A percentile compares a stretch with the other conserved stretches of the same genome.
These are phyloP conservation scores for Vitellaria paradoxa DNA, from an alignment of 179 eudicot genomes.

Conservation along the genomic window DNA sequence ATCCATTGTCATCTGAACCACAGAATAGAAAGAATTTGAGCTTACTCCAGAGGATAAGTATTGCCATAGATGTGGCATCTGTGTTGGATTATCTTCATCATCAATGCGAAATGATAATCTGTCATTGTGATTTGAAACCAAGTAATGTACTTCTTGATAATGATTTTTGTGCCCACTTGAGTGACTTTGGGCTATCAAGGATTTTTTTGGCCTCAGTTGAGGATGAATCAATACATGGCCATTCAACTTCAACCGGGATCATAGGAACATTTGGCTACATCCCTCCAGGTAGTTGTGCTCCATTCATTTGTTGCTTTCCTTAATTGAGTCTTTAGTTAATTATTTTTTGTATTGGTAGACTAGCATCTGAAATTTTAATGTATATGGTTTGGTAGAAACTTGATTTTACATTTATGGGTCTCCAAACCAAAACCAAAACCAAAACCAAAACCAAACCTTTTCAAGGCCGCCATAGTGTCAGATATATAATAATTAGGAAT, in stretches of 20 bases:
- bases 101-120: conserved; percentile 7
- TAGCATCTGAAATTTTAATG: no score
- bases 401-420: no score
- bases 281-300: conserved; percentile 7
- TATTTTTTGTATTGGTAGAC: background rate
- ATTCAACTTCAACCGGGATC: conserved; percentile 14
- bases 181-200: no score
- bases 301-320: background rate
- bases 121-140: conserved; percentile 9
- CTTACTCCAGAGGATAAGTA: conserved; percentile 19
- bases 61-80: background rate
- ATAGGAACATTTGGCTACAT: conserved; percentile 31
- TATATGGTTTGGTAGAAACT: no score
- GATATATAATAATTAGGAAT: no score
- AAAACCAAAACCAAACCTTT: no score
- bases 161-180: no score
- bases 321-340: background rate
- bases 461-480: no score
- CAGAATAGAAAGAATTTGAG: background rate
- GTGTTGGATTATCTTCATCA: background rate
- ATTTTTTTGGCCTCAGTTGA: background rate
- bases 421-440: no score
- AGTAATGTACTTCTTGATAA: no score
- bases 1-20: no score
- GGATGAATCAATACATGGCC: background rate